These are phyloP conservation scores for Fragilariopsis cylindrus DNA, from an alignment of 108 stramenopile species.

Conservation along the genomic window DNA sequence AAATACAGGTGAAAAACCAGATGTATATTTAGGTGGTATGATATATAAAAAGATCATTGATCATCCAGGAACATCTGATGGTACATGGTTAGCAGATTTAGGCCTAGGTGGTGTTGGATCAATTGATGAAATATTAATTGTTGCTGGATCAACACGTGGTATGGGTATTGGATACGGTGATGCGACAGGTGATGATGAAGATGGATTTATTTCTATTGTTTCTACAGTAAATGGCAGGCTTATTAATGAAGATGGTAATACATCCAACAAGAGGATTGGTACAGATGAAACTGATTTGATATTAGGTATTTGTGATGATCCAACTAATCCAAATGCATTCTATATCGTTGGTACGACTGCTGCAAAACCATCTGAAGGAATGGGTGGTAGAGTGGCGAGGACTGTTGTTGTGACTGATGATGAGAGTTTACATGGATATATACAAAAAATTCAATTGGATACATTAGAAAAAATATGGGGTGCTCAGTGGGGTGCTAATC, in stretches of 20 bases:
- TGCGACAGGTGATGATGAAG: constrained; percentile 24
- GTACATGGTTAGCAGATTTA: too few relatives aligned
- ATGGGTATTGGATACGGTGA: constrained; percentile 21
- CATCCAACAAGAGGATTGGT: constrained; percentile 22
- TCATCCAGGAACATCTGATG: too few relatives aligned
- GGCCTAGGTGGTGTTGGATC: not conserved
- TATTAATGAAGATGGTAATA: not conserved
- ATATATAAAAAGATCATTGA: constrained; percentile 1
- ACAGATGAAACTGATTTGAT: constrained; percentile 26
- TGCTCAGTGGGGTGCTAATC: constrained; percentile 14
- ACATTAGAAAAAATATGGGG: constrained; percentile 16
- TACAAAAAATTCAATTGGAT: constrained; percentile 10
- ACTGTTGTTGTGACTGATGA: not conserved
- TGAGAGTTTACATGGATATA: constrained; percentile 24
- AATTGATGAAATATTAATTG: constrained; percentile 11
- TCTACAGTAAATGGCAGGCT: constrained; percentile 7
- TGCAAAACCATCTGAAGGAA: not conserved
- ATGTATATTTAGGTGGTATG: constrained; percentile 23
- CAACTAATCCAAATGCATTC: constrained; percentile 23
- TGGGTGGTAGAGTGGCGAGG: not conserved
- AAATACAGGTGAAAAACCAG: not conserved
- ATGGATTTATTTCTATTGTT: constrained; percentile 27
- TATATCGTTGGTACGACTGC: constrained; percentile 27
- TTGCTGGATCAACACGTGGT: constrained; percentile 24
- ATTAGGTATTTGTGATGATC: constrained; percentile 29